Evolutionary conservation across 768 basidiomycete species (phyloP).

Genomic region (Trametes villosa): DNA sequence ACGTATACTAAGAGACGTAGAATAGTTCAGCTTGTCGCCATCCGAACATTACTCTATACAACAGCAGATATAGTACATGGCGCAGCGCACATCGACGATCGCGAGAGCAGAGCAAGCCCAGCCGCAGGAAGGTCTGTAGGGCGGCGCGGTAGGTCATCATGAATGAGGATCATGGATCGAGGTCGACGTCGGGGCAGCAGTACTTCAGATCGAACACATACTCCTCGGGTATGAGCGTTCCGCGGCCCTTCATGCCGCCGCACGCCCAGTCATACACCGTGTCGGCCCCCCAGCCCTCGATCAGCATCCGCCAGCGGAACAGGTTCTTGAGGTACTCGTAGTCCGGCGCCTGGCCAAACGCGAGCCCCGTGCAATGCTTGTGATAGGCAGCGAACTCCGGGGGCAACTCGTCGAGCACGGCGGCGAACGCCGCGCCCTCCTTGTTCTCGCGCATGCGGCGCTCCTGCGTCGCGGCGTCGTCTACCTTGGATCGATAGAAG

Average conservation of each 20-base stretch:
- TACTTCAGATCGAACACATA: background rate
- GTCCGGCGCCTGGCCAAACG: background rate
- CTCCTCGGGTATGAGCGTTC: background rate
- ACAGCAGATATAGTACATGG: no score
- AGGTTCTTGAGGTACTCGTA: background rate
- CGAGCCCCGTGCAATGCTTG: background rate
- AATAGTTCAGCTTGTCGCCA: background rate
- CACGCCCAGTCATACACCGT: background rate
- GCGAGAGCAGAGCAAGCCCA: no score
- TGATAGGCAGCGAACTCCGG: background rate
- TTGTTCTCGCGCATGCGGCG: no score
- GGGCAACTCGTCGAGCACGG: no score
- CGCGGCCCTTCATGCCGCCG: background rate
- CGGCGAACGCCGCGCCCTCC: no score
- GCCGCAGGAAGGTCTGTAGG: no score
- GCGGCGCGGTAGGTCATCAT: no score
- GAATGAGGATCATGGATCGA: background rate
- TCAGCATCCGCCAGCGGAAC: background rate
- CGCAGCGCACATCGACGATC: no score
- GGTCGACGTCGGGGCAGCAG: background rate
- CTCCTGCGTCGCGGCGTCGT: no score
- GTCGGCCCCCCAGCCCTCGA: background rate
- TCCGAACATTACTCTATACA: no score
- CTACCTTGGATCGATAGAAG: no score
- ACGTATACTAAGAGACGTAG: background rate